A percentile compares a stretch with the other conserved stretches of the same genome.
Conservation (phyloP, 768 basidiomycete species). For the Mycena chlorophos region DNA sequence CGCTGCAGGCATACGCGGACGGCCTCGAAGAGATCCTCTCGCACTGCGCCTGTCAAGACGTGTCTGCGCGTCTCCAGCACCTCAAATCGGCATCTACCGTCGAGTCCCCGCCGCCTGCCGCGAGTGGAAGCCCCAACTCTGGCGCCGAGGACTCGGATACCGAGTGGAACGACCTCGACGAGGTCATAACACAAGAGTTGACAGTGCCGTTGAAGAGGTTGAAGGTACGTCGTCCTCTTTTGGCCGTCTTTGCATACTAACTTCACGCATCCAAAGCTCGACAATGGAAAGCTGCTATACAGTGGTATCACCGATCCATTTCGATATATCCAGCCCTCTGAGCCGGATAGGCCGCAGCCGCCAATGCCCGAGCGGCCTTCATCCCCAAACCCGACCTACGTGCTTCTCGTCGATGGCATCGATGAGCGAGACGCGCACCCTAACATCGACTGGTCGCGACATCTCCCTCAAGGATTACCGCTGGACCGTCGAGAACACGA, state of each 20-base stretch:
- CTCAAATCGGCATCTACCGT: no score
- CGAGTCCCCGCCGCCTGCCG: slow-evolving; percentile 5
- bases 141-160: slow-evolving; percentile 8
- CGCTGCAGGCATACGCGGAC: slow-evolving; percentile 11
- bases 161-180: slow-evolving; percentile 7
- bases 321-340: no score
- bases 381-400: slow-evolving; percentile 11
- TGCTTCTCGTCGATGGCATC: slow-evolving; percentile 14
- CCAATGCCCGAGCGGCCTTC: background rate
- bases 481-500: slow-evolving; percentile 21
- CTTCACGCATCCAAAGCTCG: slow-evolving; percentile 5
- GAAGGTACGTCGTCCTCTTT: slow-evolving; percentile 13
- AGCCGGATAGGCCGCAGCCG: background rate
- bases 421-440: slow-evolving; percentile 4
- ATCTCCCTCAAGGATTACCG: slow-evolving; percentile 8
- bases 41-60: slow-evolving; percentile 17
- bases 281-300: slow-evolving; percentile 4
- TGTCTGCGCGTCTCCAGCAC: slow-evolving; percentile 7
- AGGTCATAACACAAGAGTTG: slow-evolving; percentile 18
- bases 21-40: slow-evolving; percentile 8
- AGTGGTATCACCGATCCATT: slow-evolving; percentile 9
- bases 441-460: slow-evolving; percentile 18
- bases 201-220: slow-evolving; percentile 11
- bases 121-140: background rate
- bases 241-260: no score